Conservation (phyloP, 179 eudicot species). For the Beta macrorhiza region DNA sequence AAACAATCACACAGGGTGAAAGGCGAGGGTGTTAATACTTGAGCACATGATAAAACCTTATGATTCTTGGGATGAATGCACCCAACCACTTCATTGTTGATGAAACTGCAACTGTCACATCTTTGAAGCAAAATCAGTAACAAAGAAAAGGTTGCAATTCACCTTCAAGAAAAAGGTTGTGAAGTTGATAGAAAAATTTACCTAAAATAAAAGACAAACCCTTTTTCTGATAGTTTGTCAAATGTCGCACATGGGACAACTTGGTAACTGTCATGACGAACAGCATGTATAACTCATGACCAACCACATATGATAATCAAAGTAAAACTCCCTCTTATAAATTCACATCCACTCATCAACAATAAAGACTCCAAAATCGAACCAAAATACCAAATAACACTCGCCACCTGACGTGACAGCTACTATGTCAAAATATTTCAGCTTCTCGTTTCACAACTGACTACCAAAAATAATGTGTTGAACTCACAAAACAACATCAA, state of each 20-base stretch:
- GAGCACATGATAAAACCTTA: conserved; percentile 32
- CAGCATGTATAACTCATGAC: background rate
- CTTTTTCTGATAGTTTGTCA: background rate
- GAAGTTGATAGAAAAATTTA: conserved; percentile 15
- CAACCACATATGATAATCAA: background rate
- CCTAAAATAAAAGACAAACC: conserved; percentile 12
- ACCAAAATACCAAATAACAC: background rate
- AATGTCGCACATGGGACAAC: background rate
- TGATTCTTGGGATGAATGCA: conserved; percentile 33
- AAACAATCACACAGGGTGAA: background rate
- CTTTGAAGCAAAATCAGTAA: conserved; percentile 33
- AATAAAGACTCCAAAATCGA: background rate
- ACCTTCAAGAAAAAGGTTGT: conserved; percentile 19
- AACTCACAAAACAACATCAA: background rate
- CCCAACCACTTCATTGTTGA: conserved; percentile 36
- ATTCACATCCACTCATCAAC: background rate
- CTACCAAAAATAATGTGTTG: background rate
- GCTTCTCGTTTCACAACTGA: background rate
- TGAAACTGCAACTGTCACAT: conserved; percentile 33
- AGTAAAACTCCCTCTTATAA: background rate
- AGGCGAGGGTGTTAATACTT: conserved; percentile 4
- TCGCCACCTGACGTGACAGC: background rate
- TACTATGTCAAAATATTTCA: background rate
- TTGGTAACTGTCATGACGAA: background rate
- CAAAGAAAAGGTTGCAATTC: conserved; percentile 25